A percentile compares a stretch with the other conserved stretches of the same genome.
phyloP scores from a whole-genome alignment of 2,329 filamentous ascomycete species.

The Stemphylium beticola region DNA sequence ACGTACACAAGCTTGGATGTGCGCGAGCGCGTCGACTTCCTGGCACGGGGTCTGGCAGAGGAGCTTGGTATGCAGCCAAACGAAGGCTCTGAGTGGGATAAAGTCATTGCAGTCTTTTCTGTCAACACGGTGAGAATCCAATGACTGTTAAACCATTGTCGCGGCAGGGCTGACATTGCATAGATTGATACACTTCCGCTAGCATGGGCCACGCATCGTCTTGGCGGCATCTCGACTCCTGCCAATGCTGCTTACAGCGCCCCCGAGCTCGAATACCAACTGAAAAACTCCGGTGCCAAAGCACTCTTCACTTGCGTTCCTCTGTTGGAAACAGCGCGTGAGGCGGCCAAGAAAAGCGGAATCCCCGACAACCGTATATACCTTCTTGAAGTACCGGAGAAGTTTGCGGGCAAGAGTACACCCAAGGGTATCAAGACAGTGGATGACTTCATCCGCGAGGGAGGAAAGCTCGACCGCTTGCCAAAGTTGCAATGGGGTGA shows the following conservation, averaged over 20 bases:
- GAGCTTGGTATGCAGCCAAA: slow-evolving; percentile 75
- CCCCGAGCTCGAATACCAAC: slow-evolving; percentile 72
- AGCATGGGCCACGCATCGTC: slow-evolving; percentile 74
- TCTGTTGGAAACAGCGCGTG: slow-evolving; percentile 67
- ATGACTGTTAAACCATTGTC: neutral
- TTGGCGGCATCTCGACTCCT: slow-evolving; percentile 75
- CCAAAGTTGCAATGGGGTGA: slow-evolving; percentile 65
- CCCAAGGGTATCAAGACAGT: slow-evolving; percentile 66
- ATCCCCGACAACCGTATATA: slow-evolving; percentile 71
- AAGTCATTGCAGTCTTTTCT: slow-evolving; percentile 78
- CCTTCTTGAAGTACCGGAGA: slow-evolving; percentile 70
- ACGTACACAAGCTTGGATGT: slow-evolving; percentile 69
- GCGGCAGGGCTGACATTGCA: slow-evolving; percentile 20
- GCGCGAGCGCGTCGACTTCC: slow-evolving; percentile 67
- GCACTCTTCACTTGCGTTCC: slow-evolving; percentile 75
- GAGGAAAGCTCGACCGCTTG: slow-evolving; percentile 60
- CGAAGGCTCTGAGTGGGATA: slow-evolving; percentile 78
- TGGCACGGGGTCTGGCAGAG: slow-evolving; percentile 72
- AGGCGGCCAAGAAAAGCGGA: slow-evolving; percentile 67
- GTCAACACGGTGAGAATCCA: slow-evolving; percentile 72
- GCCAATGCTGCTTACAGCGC: slow-evolving; percentile 78
- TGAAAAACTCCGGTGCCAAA: slow-evolving; percentile 71
- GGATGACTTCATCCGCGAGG: slow-evolving; percentile 69
- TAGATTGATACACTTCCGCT: slow-evolving; percentile 78
- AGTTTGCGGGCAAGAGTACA: slow-evolving; percentile 55